A percentile compares a stretch with the other conserved stretches of the same genome.
Evolutionary conservation across 371 early-diverging fungal species (phyloP).

Genomic region (Rhizopus delemar): DNA sequence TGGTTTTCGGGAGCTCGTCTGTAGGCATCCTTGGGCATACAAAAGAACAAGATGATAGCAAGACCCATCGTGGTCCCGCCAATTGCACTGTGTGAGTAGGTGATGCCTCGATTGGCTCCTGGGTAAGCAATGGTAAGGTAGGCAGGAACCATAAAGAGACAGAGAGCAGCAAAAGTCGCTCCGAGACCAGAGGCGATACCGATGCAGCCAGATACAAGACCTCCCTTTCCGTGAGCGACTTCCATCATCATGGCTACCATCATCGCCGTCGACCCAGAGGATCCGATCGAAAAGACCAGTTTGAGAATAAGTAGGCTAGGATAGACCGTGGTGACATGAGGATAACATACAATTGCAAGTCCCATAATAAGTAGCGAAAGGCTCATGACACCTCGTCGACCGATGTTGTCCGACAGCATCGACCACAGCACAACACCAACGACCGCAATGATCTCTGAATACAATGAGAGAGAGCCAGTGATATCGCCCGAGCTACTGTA

Average conservation of each 20-base stretch:
- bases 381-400: conserved; percentile 25
- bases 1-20: conserved; percentile 16
- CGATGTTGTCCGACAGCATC: conserved; percentile 24
- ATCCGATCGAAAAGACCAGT: conserved; percentile 66
- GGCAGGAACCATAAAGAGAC: conserved; percentile 46
- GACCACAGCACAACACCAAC: conserved; percentile 43
- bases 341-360: conserved; percentile 45
- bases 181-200: conserved; percentile 59
- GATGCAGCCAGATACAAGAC: conserved; percentile 52
- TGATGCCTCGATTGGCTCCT: conserved; percentile 28
- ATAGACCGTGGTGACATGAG: conserved; percentile 52
- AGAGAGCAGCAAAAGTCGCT: conserved; percentile 51
- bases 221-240: conserved; percentile 51
- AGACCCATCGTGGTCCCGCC: conserved; percentile 43
- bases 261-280: conserved; percentile 72
- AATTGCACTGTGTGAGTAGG: conserved; percentile 34
- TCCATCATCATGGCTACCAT: conserved; percentile 62
- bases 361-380: conserved; percentile 50
- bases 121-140: conserved; percentile 22
- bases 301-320: conserved; percentile 56
- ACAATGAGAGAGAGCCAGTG: conserved; percentile 53
- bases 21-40: conserved; percentile 35
- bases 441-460: conserved; percentile 60
- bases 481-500: conserved; percentile 30
- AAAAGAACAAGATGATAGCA: conserved; percentile 36